Conservation (phyloP, 441 rosid genomes). For the Gossypium trilobum region DNA sequence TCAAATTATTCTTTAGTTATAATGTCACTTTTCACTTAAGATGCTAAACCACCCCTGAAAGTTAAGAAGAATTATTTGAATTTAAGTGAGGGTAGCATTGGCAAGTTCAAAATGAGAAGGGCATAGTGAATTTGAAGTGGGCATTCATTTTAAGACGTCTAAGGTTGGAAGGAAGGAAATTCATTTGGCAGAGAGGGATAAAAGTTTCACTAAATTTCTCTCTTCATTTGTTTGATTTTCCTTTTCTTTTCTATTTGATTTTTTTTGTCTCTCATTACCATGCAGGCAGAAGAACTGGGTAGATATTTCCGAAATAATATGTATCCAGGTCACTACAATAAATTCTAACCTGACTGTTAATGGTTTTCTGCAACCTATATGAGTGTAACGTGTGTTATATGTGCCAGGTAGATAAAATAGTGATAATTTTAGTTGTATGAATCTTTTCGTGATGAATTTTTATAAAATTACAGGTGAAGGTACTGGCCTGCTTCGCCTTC, state of each 20-base stretch:
- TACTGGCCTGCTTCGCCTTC: slow-evolving; percentile 95
- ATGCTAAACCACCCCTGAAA: not conserved
- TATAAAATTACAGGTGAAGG: slow-evolving; percentile 75
- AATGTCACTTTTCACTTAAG: not conserved
- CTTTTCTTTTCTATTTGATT: not conserved
- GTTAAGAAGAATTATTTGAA: not conserved
- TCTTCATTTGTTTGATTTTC: not conserved
- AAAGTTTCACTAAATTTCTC: not conserved
- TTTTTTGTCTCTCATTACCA: slow-evolving; percentile 10
- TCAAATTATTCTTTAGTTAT: not conserved
- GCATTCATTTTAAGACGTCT: slow-evolving; percentile 3
- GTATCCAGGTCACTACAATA: slow-evolving; percentile 72
- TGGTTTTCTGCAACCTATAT: not conserved
- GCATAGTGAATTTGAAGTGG: slow-evolving; percentile 2
- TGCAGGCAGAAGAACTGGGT: slow-evolving; percentile 99
- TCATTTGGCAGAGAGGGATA: not conserved
- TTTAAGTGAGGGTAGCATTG: not conserved
- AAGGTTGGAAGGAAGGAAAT: not conserved
- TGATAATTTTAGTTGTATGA: not conserved
- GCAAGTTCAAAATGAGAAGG: not conserved
- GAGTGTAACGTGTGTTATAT: not conserved
- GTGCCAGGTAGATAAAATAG: slow-evolving; percentile 7
- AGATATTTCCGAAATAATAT: slow-evolving; percentile 93
- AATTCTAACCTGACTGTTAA: not conserved
- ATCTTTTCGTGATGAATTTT: not conserved